Evolutionary conservation across 2,329 filamentous ascomycete species (phyloP).

Genomic region (Escovopsis weberi): DNA sequence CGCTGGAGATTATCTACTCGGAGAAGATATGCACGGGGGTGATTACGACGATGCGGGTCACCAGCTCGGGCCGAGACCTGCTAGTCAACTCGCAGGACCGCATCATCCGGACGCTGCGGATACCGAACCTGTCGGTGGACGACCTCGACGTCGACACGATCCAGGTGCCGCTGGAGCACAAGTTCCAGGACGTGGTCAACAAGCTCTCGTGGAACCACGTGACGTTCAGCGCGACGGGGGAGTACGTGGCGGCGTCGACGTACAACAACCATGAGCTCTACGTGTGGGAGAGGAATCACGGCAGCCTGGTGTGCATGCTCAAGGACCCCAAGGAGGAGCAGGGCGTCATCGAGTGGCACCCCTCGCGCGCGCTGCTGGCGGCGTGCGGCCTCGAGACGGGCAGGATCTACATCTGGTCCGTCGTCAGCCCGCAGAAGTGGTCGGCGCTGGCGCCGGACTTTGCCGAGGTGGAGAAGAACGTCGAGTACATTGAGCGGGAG

Average conservation of each 20-base stretch:
- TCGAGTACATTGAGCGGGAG: conserved; percentile 88
- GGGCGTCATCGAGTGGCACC: conserved; percentile 95
- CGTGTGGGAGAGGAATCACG: conserved; percentile 90
- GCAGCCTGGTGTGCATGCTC: conserved; percentile 88
- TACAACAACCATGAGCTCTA: conserved; percentile 99
- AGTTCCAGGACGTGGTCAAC: conserved; percentile 96
- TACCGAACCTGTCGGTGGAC: conserved; percentile 59
- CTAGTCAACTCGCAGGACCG: conserved; percentile 90
- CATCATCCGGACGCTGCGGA: conserved; percentile 81
- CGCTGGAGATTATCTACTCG: conserved; percentile 73
- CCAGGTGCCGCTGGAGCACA: conserved; percentile 85
- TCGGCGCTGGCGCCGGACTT: conserved; percentile 94
- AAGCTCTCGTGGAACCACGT: conserved; percentile 93
- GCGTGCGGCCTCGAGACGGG: conserved; percentile 89
- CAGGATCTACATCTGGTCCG: conserved; percentile 90
- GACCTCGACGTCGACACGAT: conserved; percentile 74
- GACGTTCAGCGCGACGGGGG: conserved; percentile 82
- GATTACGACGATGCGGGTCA: conserved; percentile 75
- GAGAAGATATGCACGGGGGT: conserved; percentile 77
- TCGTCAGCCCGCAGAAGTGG: conserved; percentile 91
- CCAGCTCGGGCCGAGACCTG: conserved; percentile 66
- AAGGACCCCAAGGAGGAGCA: conserved; percentile 95
- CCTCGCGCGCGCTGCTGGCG: conserved; percentile 69
- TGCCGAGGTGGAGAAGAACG: conserved; percentile 93
- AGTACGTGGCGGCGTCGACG: conserved; percentile 92